phyloP scores from a whole-genome alignment of 2,329 filamentous ascomycete genomes.

The Eutypella sp. region DNA sequence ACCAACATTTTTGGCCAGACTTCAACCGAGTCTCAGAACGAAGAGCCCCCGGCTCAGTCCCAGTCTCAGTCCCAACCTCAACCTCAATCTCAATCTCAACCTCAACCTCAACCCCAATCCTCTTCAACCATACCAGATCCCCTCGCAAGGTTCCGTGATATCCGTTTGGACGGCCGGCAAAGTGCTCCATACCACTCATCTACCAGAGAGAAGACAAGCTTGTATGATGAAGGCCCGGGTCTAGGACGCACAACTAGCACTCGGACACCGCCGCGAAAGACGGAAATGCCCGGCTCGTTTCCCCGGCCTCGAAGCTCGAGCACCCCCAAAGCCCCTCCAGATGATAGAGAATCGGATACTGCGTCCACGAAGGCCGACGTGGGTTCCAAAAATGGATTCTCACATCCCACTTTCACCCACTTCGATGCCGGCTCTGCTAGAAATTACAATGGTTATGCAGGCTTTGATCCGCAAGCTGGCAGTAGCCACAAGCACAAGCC shows the following conservation, averaged over 20 bases:
- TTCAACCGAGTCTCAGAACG: conserved; percentile 19
- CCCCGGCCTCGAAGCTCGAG: conserved; percentile 24
- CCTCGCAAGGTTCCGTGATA: conserved; percentile 42
- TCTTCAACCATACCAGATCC: conserved; percentile 37
- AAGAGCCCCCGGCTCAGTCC: too few species aligned
- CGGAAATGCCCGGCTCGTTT: conserved; percentile 20
- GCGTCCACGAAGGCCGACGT: conserved; percentile 5
- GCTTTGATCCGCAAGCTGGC: conserved; percentile 13
- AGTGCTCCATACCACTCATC: conserved; percentile 53
- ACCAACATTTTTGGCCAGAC: conserved; percentile 25
- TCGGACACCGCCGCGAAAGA: conserved; percentile 29
- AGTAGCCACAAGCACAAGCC: conserved; percentile 17
- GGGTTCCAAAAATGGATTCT: conserved; percentile 21
- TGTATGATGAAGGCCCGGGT: conserved; percentile 43
- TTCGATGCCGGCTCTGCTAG: conserved; percentile 6
- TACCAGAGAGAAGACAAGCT: conserved; percentile 55
- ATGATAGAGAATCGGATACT: conserved; percentile 9
- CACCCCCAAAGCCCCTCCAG: conserved; percentile 14
- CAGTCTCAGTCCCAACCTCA: conserved; percentile 1
- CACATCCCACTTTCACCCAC: conserved; percentile 18
- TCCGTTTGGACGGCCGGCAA: conserved; percentile 43
- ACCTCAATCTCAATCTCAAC: conserved; percentile 3
- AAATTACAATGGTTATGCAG: conserved; percentile 4
- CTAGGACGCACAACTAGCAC: conserved; percentile 43
- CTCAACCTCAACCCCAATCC: too few species aligned